These are phyloP conservation scores for Eutypella sp. DNA, from an alignment of 2,329 filamentous ascomycete species.

Conservation along the genomic window DNA sequence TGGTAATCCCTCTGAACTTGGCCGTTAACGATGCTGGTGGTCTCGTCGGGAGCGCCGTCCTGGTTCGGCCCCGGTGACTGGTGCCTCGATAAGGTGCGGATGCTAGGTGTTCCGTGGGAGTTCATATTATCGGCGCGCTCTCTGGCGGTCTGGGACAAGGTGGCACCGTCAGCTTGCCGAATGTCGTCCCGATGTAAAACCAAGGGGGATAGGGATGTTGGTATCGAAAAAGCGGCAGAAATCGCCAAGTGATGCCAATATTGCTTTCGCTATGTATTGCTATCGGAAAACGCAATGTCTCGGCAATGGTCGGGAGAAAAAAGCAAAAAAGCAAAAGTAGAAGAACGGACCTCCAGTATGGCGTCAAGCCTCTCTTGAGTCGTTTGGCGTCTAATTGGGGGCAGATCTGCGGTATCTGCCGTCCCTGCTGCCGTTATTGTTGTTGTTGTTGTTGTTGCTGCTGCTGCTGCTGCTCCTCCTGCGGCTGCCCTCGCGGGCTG, in stretches of 20 bases:
- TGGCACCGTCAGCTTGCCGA: background rate
- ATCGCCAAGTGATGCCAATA: no score
- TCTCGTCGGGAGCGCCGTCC: constrained; percentile 32
- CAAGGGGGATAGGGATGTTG: no score
- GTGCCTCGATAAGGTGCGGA: constrained; percentile 13
- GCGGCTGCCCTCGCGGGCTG: background rate
- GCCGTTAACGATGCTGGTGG: constrained; percentile 34
- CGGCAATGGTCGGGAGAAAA: no score
- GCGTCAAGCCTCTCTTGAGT: constrained; percentile 38
- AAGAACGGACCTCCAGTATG: constrained; percentile 40
- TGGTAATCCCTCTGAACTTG: constrained; percentile 36
- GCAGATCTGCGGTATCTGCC: background rate
- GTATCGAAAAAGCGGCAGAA: no score
- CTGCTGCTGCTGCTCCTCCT: no score
- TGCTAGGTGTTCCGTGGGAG: constrained; percentile 10
- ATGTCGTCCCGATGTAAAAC: no score
- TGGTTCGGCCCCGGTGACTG: constrained; percentile 5
- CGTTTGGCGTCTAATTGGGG: constrained; percentile 21
- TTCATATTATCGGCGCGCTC: constrained; percentile 39
- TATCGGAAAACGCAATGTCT: no score
- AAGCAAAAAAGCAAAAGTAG: no score
- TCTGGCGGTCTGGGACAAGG: constrained; percentile 33
- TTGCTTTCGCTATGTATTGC: no score
- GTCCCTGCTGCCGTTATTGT: no score
- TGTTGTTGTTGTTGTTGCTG: no score